Conservation (phyloP, 768 basidiomycete genomes). For the Lentinula raphanica region DNA sequence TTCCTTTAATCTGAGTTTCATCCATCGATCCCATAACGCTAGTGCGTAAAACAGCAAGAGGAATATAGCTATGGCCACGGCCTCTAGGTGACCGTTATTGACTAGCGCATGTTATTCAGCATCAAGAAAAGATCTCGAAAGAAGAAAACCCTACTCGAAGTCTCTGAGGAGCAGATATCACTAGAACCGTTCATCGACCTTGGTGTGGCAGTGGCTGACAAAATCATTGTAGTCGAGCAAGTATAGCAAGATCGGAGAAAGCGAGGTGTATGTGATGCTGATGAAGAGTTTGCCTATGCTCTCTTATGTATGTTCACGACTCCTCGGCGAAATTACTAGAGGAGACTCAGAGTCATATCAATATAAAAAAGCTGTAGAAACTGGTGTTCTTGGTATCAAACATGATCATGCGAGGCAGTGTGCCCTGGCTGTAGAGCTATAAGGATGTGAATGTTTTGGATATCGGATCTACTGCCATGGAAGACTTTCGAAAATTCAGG, state of each 20-base stretch:
- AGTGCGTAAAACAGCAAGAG: constrained; percentile 29
- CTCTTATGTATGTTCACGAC: background rate
- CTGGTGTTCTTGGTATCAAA: background rate
- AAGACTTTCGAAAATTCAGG: no score
- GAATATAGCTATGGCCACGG: constrained; percentile 22
- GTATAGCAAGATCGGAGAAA: no score
- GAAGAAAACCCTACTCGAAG: background rate
- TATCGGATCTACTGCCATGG: no score
- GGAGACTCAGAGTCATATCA: no score
- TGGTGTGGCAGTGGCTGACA: no score
- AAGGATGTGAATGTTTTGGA: no score
- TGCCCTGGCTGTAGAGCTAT: background rate
- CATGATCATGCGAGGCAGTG: background rate
- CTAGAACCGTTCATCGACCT: no score
- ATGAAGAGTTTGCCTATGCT: background rate
- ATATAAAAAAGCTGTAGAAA: background rate
- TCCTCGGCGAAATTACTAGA: background rate
- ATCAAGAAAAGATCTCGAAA: background rate
- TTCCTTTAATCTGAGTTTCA: constrained; percentile 22
- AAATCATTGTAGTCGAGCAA: background rate
- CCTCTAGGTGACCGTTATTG: constrained; percentile 5
- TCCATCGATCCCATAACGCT: constrained; percentile 35
- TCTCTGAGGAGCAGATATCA: background rate
- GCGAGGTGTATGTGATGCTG: background rate
- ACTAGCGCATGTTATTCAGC: no score